These are phyloP conservation scores for Myxozyma neglecta DNA, from an alignment of 805 yeast genomes.

Conservation along the genomic window DNA sequence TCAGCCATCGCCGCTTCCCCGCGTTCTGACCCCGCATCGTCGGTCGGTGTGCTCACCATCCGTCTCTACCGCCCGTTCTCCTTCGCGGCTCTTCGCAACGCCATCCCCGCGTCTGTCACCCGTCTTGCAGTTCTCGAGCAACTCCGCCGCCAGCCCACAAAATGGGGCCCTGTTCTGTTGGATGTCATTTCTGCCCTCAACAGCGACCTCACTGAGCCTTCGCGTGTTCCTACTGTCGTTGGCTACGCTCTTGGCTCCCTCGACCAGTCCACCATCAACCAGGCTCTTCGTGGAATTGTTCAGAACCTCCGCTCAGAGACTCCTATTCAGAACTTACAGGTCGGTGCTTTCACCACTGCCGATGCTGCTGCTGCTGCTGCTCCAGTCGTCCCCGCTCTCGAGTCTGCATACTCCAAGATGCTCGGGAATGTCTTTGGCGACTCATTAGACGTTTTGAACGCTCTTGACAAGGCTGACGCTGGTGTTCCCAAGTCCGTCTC, in stretches of 20 bases:
- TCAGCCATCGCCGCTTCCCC: slow-evolving; percentile 40
- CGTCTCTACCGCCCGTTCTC: slow-evolving; percentile 75
- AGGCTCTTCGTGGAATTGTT: slow-evolving; percentile 50
- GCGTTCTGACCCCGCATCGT: slow-evolving; percentile 39
- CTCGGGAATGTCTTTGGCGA: slow-evolving; percentile 64
- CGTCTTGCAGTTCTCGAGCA: slow-evolving; percentile 69
- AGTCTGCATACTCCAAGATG: slow-evolving; percentile 74
- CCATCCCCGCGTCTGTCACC: slow-evolving; percentile 56
- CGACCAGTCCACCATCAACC: slow-evolving; percentile 44
- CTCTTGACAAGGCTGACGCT: slow-evolving; percentile 46
- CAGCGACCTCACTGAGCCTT: slow-evolving; percentile 37
- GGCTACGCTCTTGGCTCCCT: slow-evolving; percentile 55
- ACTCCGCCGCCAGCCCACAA: slow-evolving; percentile 46
- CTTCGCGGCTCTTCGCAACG: slow-evolving; percentile 49
- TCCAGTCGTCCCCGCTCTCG: slow-evolving; percentile 46
- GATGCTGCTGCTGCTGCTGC: slow-evolving; percentile 31
- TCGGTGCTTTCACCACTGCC: slow-evolving; percentile 48
- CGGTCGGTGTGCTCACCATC: slow-evolving; percentile 54
- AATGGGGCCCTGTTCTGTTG: slow-evolving; percentile 70
- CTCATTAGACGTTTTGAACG: slow-evolving; percentile 62
- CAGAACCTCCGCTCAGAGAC: slow-evolving; percentile 51
- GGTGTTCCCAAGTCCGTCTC: slow-evolving; percentile 47
- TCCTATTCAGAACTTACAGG: slow-evolving; percentile 63
- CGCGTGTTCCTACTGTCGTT: slow-evolving; percentile 46
- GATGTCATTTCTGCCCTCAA: slow-evolving; percentile 63